Evolutionary conservation across 139 green algal genomes (phyloP), one percentile per base, ranked within the genome.

Genomic region (Auxenochlorella pyrenoidosa): DNA sequence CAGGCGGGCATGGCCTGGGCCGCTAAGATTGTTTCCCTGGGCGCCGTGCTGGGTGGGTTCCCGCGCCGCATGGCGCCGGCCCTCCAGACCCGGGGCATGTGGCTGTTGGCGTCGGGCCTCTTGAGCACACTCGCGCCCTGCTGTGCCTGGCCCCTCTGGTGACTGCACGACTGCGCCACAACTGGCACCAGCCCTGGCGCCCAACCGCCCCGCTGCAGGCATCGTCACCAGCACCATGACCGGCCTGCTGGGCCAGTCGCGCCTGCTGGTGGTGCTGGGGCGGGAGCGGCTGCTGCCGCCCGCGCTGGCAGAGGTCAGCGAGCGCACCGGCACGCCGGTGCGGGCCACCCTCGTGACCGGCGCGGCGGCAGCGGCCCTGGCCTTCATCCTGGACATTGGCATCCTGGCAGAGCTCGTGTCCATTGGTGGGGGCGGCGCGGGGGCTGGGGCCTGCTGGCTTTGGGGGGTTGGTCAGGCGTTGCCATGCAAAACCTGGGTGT

Each of bases 381-480:
- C 95, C 4, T 86, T 98, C 21, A 75, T 97, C 15, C 82, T 97
- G 10, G 92, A 97, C 90, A 95, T 99, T 65, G 93, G 96, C 70
- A 44, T 94, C 15, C 92, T 99, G 38, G 93, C 96, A 1, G 93
- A 96, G 88, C 89, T 98, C 41, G 96, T 98, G 22, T 96, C 91
- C 82, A 96, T 97, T 24, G 80, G 80, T 85, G 75, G 54, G 73
- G 41, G 73, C 72, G 36, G 54, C 15, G 10, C 2, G 22, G 54
- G 54, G 54, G 54, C 54, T 58, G 8, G n/a, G n/a, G n/a, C n/a
- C n/a, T n/a, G n/a, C n/a, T n/a, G n/a, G n/a, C n/a, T n/a, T n/a
- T n/a, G n/a, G n/a, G 47, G 8, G 47, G 47, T 6, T 10, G 47
- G 6, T 54, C 47, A 54, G 47, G 28, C 66, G 24, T 18, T 21